Evolutionary conservation across 2,329 filamentous ascomycete genomes (phyloP).

Genomic region (Leptographium lundbergii): DNA sequence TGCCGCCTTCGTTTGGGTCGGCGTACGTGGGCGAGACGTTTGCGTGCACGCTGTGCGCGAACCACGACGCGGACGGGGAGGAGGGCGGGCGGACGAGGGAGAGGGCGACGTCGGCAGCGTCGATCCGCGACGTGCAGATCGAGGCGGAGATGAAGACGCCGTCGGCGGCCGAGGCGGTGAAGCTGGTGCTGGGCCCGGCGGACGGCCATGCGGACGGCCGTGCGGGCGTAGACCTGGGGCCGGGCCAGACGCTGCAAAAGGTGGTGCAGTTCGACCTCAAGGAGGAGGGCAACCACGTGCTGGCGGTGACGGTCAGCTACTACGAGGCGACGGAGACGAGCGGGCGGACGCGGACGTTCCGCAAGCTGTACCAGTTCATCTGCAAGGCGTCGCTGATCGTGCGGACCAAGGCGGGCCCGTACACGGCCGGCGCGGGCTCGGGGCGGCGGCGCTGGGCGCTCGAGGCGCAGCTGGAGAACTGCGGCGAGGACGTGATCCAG

Average conservation of each 20-base stretch:
- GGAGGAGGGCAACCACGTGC: constrained; percentile 86
- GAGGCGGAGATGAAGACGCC: constrained; percentile 94
- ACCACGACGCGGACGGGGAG: constrained; percentile 52
- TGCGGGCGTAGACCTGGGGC: constrained; percentile 36
- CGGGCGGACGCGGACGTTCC: constrained; percentile 68
- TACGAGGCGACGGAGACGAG: constrained; percentile 68
- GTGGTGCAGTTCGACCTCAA: constrained; percentile 80
- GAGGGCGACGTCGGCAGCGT: constrained; percentile 22
- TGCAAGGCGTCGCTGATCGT: constrained; percentile 85
- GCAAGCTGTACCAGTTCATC: constrained; percentile 94
- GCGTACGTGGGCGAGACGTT: constrained; percentile 95
- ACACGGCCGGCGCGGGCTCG: background rate
- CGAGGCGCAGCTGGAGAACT: constrained; percentile 93
- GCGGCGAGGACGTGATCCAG: constrained; percentile 69
- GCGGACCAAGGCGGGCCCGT: constrained; percentile 68
- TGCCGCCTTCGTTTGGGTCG: constrained; percentile 83
- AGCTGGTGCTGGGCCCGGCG: constrained; percentile 39
- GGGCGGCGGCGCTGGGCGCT: constrained; percentile 50
- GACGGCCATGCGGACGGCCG: constrained; percentile 13
- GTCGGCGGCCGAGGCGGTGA: constrained; percentile 31
- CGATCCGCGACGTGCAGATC: constrained; percentile 66
- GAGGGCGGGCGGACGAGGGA: background rate
- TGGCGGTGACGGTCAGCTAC: constrained; percentile 89
- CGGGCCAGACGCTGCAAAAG: constrained; percentile 61
- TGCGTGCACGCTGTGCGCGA: constrained; percentile 88